Evolutionary conservation across 2,329 filamentous ascomycete species (phyloP), one percentile per base, ranked within the genome.

Genomic region (Trichoderma sp.): DNA sequence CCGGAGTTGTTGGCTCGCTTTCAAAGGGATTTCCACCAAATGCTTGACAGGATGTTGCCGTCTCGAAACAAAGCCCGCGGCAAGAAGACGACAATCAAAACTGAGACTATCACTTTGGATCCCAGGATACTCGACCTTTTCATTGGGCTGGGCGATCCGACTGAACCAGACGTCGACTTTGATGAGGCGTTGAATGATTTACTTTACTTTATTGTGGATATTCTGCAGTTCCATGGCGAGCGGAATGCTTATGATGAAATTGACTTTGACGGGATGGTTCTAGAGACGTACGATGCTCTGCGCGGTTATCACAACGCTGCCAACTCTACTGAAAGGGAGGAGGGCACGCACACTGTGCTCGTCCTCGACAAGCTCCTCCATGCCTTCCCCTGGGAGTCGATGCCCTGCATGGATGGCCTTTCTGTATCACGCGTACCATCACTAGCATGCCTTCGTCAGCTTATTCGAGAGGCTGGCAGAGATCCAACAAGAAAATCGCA

Each of bases 161-260:
- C 88, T 0, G 86, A 88, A 8, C 88, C 90, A 2, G 88, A 90
- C 8, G 82, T 84, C 71, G 94, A 97, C 73, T 87, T 97, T 26
- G 95, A 98, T 74, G 95, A 98, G 77, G 90, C 92, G 0, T 84
- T 99, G n/a, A 94, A 92, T 75, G 96, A 99, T 79, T 84, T 99
- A 32, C 87, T 99, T 4, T 98, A 98, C 82, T 98, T 98, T 79
- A 93, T 98, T 1, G 91, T 99, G 6, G 96, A 99, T 77, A 95
- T 98, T 66, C 85, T 99, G 3, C 96, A 98, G 79, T 98, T 99
- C 81, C 93, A 97, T 76, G 96, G 96, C 17, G 97, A 99, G 82
- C 89, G 91, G 62, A 99, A 98, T 78, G 96, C 97, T 0, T 98
- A 98, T 81, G 96, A 99, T 76, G 96, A 99, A 82, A 93, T 99